Conservation (phyloP, 495 filamentous ascomycete species). For the Astrothelium macrocarpum region DNA sequence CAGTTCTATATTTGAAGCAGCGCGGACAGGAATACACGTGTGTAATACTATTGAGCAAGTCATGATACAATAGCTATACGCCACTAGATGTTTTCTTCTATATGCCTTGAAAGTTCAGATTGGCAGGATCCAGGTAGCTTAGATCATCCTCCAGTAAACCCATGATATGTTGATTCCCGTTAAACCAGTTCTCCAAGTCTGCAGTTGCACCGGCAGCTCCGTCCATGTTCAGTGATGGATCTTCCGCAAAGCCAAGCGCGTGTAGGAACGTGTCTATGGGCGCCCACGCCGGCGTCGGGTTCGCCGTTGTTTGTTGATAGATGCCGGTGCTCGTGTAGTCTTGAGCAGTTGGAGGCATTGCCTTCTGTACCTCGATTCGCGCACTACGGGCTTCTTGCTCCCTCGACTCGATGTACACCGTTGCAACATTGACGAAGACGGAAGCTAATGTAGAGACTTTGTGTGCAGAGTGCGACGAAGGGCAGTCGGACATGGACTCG, state of each 20-base stretch:
- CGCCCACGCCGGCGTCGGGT: not conserved
- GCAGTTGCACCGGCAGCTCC: not conserved
- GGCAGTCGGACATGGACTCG: not conserved
- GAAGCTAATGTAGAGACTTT: conserved; percentile 4
- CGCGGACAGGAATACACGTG: too few species aligned
- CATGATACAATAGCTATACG: not conserved
- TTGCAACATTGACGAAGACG: conserved; percentile 3
- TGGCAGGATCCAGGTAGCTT: not conserved
- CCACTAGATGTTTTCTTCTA: not conserved
- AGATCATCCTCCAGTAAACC: conserved; percentile 4
- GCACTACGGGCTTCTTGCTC: conserved; percentile 1
- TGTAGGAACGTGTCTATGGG: not conserved
- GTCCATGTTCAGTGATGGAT: not conserved
- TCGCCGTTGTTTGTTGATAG: not conserved
- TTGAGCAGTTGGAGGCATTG: not conserved
- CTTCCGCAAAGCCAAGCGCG: conserved; percentile 5
- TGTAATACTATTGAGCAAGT: too few species aligned
- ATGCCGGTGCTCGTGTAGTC: not conserved
- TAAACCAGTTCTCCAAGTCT: not conserved
- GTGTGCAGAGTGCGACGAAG: not conserved
- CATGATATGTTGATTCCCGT: conserved; percentile 5
- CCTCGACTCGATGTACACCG: not conserved
- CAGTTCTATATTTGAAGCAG: too few species aligned
- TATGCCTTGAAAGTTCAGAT: not conserved
- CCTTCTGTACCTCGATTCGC: not conserved